Evolutionary conservation across 495 filamentous ascomycete genomes (phyloP), one percentile per base, ranked within the genome.

Genomic region (Lepidopterella palustris): DNA sequence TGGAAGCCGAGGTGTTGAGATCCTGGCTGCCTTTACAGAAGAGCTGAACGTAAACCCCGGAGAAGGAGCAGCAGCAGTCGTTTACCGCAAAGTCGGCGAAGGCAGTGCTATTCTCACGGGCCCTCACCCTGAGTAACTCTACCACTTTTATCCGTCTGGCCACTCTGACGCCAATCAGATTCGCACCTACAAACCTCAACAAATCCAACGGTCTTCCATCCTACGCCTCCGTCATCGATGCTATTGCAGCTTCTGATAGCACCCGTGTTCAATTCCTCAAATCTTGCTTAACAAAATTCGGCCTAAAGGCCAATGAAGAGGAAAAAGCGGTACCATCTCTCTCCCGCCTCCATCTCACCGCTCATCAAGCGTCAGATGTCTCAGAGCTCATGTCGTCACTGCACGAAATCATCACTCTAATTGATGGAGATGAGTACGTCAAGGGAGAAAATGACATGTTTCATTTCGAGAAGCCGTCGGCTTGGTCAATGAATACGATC

Each of bases 31-130:
- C 61, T 98, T 91, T 69, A 81, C 78, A 0, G 85, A 87, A 48
- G 76, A 85, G 5, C 70, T 96, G n/a, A 82, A 86, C 61, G 88
- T 96, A 20, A 83, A 92, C 55, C 77, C 85, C 1, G 92, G 90
- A 5, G 76, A 82, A 40, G 82, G 78, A 4, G 67, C 71, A 20
- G 92, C 92, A 8, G 92, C 93, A 9, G 78, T 95, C 2, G 85
- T 98, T 9, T 95, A 92, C 69, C 87, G 92, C 65, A 88, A 89
- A 66, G 80, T 96, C 32, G 92, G 91, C 0, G 82, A 90, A n/a
- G 93, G 93, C 21, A 78, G 78, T 24, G 89, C 84, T 1, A 74
- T 97, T 21, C 74, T 98, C 29, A 95, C 88, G 1, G 90, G 92
- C 0, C 88, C 92, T 42, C 95, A 98, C 78, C 92, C 93, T 48